Conservation (phyloP, 2,329 filamentous ascomycete species). For the Verticillium alfalfae region DNA sequence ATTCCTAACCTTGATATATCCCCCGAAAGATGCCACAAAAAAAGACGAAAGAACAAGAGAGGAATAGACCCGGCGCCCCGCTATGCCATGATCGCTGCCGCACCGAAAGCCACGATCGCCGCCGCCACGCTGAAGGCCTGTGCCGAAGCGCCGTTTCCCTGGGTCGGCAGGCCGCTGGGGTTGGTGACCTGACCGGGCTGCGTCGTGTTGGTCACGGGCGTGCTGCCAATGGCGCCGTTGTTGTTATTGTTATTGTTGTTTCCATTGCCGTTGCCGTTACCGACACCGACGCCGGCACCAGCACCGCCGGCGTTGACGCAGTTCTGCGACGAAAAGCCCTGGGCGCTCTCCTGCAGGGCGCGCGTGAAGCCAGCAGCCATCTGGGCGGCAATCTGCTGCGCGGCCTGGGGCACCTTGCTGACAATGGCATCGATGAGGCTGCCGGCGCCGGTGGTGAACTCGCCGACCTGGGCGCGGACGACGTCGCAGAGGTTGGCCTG, state of each 20-base stretch:
- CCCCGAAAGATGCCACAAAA: background rate
- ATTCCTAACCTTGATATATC: background rate
- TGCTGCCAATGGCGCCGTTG: background rate
- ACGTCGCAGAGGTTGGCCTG: constrained; percentile 20
- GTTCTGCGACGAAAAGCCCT: constrained; percentile 19
- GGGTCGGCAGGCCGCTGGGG: background rate
- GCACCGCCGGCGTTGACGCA: constrained; percentile 19
- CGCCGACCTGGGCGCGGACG: constrained; percentile 15
- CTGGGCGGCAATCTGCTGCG: constrained; percentile 18
- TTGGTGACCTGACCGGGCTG: background rate
- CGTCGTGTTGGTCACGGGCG: background rate
- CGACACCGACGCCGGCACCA: constrained; percentile 1
- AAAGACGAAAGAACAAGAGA: background rate
- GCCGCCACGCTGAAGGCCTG: constrained; percentile 3
- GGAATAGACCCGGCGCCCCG: background rate
- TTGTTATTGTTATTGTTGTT: background rate
- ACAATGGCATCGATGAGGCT: constrained; percentile 22
- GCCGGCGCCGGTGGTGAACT: constrained; percentile 16
- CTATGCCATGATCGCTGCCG: background rate
- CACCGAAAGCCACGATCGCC: background rate
- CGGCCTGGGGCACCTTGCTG: constrained; percentile 19
- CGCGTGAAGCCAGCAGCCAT: constrained; percentile 17
- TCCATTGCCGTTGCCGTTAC: background rate
- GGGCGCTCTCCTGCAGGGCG: constrained; percentile 15
- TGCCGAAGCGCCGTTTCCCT: background rate